Evolutionary conservation across 352 stramenopile species (phyloP).

Genomic region (Globisporangium paroecandrum): DNA sequence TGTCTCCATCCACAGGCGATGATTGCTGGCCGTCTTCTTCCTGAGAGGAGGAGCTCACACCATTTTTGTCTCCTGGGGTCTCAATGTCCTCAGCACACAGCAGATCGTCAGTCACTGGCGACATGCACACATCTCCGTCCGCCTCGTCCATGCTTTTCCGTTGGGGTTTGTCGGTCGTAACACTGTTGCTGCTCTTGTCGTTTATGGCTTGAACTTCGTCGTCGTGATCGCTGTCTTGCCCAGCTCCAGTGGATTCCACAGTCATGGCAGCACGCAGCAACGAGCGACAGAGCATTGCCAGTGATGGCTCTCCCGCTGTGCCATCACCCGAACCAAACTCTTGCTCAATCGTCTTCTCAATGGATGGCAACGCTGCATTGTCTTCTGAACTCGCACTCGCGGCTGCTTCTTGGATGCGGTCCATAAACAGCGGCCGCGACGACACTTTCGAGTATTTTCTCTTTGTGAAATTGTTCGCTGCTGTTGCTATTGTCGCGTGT

Average conservation of each 20-base stretch:
- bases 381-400: slow-evolving; percentile 1
- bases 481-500: slow-evolving; percentile 4
- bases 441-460: slow-evolving; percentile 39
- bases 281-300: slow-evolving; percentile 54
- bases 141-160: slow-evolving; percentile 3
- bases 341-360: slow-evolving; percentile 35
- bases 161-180: neutral
- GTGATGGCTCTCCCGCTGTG: slow-evolving; percentile 2
- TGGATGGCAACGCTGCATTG: slow-evolving; percentile 22
- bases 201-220: neutral
- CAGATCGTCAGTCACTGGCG: slow-evolving; percentile 42
- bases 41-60: neutral
- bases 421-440: slow-evolving; percentile 32
- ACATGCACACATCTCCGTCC: slow-evolving; percentile 22
- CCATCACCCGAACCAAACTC: slow-evolving; percentile 25
- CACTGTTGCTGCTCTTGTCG: neutral
- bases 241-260: slow-evolving; percentile 27
- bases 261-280: slow-evolving; percentile 44
- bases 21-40: neutral
- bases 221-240: neutral
- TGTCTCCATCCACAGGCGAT: slow-evolving; percentile 7
- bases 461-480: slow-evolving; percentile 27
- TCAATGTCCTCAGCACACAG: slow-evolving; percentile 71
- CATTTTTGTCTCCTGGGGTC: slow-evolving; percentile 27
- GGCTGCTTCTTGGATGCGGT: slow-evolving; percentile 30